A percentile compares a stretch with the other conserved stretches of the same genome.
These are phyloP conservation scores for Zygoascus bituminiphila DNA, from an alignment of 805 yeast genomes.

Conservation along the genomic window DNA sequence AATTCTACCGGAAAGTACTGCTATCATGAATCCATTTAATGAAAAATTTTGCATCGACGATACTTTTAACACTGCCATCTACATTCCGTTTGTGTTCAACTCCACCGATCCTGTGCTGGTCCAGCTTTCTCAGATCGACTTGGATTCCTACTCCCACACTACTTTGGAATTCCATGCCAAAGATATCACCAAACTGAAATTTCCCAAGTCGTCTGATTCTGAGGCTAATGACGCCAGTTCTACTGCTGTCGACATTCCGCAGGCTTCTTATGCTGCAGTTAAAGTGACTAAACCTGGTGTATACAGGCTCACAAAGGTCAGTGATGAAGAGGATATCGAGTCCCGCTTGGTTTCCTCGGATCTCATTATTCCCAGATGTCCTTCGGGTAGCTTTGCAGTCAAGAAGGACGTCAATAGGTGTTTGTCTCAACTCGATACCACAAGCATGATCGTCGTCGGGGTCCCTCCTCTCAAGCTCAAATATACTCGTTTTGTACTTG, in stretches of 20 bases:
- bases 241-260: constrained; percentile 5
- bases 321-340: constrained; percentile 51
- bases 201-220: background rate
- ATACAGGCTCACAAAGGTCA: constrained; percentile 61
- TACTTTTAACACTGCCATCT: constrained; percentile 26
- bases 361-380: constrained; percentile 37
- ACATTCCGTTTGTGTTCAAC: constrained; percentile 70
- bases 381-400: background rate
- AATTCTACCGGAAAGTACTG: constrained; percentile 86
- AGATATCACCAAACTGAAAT: constrained; percentile 39
- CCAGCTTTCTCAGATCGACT: constrained; percentile 53
- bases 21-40: constrained; percentile 67
- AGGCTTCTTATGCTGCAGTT: constrained; percentile 43
- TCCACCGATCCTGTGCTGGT: constrained; percentile 67
- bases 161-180: constrained; percentile 47
- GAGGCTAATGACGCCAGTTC: background rate
- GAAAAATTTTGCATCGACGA: constrained; percentile 48
- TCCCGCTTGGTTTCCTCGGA: constrained; percentile 55
- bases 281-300: constrained; percentile 65
- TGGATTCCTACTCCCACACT: constrained; percentile 41
- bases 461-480: constrained; percentile 66
- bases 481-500: constrained; percentile 32
- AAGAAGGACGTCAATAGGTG: constrained; percentile 40
- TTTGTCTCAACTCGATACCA: constrained; percentile 46
- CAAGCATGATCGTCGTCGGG: constrained; percentile 54